Conservation (phyloP, 306 rosid species). For the Vachellia collinsii region DNA sequence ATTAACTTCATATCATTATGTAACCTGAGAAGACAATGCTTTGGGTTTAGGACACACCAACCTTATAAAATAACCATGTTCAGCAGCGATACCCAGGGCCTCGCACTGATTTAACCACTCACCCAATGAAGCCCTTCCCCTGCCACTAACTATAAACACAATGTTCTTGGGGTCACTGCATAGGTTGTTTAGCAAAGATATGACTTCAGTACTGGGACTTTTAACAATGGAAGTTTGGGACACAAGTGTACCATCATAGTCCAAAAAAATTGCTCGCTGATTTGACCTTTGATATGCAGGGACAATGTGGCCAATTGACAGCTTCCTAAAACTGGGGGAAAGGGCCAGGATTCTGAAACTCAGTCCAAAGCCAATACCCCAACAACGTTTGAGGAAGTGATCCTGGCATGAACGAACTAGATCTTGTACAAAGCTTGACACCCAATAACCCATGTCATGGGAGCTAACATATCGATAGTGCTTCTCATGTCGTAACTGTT, state of each 20-base stretch:
- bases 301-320: constrained; percentile 61
- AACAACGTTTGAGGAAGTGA: constrained; percentile 62
- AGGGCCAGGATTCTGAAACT: constrained; percentile 76
- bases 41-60: constrained; percentile 25
- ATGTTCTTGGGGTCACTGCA: constrained; percentile 75
- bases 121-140: constrained; percentile 62
- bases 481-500: constrained; percentile 75
- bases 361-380: constrained; percentile 89
- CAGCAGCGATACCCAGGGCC: constrained; percentile 91
- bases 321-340: constrained; percentile 84
- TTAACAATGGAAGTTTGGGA: constrained; percentile 63
- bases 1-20: constrained; percentile 15
- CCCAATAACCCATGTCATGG: constrained; percentile 89
- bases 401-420: constrained; percentile 76
- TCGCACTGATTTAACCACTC: constrained; percentile 77
- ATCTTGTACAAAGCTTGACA: constrained; percentile 67
- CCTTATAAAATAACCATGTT: constrained; percentile 88
- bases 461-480: constrained; percentile 79
- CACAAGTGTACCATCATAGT: constrained; percentile 86
- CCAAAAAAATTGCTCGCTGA: constrained; percentile 83
- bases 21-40: constrained; percentile 15
- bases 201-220: constrained; percentile 64
- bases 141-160: constrained; percentile 85
- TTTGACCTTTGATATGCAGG: constrained; percentile 67
- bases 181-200: constrained; percentile 64